Evolutionary conservation across 2,329 filamentous ascomycete species (phyloP), one percentile per base, ranked within the genome.

Genomic region (Aspergillus quadricinctus): DNA sequence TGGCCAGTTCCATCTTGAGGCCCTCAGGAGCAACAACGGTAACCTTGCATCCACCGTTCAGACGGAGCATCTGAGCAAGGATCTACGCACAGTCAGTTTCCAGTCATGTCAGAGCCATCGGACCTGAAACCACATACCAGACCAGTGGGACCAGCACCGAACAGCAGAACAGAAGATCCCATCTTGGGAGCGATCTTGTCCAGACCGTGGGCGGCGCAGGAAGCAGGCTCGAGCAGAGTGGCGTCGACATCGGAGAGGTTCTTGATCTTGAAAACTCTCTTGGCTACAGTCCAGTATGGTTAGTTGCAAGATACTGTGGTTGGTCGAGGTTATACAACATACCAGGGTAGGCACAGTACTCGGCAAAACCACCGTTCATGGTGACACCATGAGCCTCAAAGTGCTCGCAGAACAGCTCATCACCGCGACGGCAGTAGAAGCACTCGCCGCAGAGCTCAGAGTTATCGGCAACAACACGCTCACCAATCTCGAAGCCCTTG

Each of bases 391-490:
- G 85, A 21, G 84, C 85, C 62, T 84, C 81, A 71, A 88, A 86
- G 68, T 87, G 80, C 72, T 88, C 86, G 71, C 87, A 90, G 55
- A 89, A 81, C 49, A 89, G 75, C 29, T 83, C 79, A 68, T 89
- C 81, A 52, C 87, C 86, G 55, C 85, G 83, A 61, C 84, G 83
- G 76, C 87, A 90, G 77, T 89, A 88, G 79, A 88, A 88, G 76
- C 87, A 90, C 72, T 86, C 82, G 50, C 83, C 83, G 72, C 87
- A 90, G 46, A 88, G 81, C 70, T 89, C 75, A 4, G 75, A 79
- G 67, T 77, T 77, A 61, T 76, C 75, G 8, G 74, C 84, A 56
- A 82, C 83, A 35, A 89, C 85, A 49, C 84, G 82, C 65, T 88
- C 84, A 54, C 85, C 85, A 54, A 88, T 66, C 50, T 79, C 66